phyloP scores from a whole-genome alignment of 1,284 basidiomycete species.

The Boletus sp. region DNA sequence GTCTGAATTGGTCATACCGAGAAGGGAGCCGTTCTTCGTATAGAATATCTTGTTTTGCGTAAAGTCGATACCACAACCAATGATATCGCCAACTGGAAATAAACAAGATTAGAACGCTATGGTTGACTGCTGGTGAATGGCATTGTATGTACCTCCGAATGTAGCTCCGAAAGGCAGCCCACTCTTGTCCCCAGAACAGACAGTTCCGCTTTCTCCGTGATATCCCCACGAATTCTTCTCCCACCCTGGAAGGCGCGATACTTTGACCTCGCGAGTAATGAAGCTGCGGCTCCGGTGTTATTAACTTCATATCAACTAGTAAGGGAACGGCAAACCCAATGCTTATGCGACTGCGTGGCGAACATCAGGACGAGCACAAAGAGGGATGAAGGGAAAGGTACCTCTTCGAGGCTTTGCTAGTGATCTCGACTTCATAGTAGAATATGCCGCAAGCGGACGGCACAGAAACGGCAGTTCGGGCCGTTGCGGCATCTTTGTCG shows the following conservation, averaged over 20 bases:
- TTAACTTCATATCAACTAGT: conserved; percentile 5
- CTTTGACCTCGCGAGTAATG: conserved; percentile 56
- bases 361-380: conserved; percentile 18
- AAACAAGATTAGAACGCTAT: conserved; percentile 9
- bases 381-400: conserved; percentile 41
- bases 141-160: conserved; percentile 60
- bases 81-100: conserved; percentile 72
- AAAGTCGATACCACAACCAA: conserved; percentile 92
- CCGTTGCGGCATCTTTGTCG: conserved; percentile 83
- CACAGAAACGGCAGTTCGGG: conserved; percentile 73
- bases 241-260: conserved; percentile 87
- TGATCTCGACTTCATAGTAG: conserved; percentile 88
- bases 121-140: neutral
- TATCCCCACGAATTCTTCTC: conserved; percentile 92
- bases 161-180: conserved; percentile 77
- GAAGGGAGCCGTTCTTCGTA: conserved; percentile 83
- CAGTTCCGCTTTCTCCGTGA: conserved; percentile 89
- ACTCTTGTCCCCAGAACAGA: conserved; percentile 74
- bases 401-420: conserved; percentile 74
- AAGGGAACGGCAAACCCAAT: conserved; percentile 57
- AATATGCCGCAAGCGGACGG: conserved; percentile 86
- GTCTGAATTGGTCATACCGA: conserved; percentile 54
- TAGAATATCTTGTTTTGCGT: conserved; percentile 80
- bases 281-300: conserved; percentile 43
- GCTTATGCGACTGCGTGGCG: conserved; percentile 68